Percentiles rank a stretch among this genome's conserved stretches.
These are phyloP conservation scores for Alternaria angustiovoidea DNA, from an alignment of 2,329 filamentous ascomycete species.

Conservation along the genomic window DNA sequence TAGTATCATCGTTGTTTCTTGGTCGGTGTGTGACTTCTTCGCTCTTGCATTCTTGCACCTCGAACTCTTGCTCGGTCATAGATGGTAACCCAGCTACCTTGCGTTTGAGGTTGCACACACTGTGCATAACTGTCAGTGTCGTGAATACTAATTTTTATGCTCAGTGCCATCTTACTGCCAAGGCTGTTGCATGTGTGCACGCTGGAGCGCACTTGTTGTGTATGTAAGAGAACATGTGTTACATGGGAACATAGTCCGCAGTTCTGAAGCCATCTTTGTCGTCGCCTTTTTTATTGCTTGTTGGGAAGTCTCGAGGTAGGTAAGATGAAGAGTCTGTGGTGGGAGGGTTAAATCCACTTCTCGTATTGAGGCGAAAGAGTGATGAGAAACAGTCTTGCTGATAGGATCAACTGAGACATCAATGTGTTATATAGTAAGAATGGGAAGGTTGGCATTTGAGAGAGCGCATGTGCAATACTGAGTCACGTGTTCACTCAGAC, in stretches of 20 bases:
- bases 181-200: slow-evolving; percentile 5
- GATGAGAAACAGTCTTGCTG: neutral
- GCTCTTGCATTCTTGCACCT: neutral
- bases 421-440: neutral
- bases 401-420: neutral
- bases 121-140: neutral
- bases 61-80: neutral
- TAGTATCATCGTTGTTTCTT: neutral
- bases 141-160: neutral
- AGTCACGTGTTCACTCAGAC: neutral
- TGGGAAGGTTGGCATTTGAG: neutral
- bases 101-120: slow-evolving; percentile 4
- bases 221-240: slow-evolving; percentile 8
- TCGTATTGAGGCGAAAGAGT: neutral
- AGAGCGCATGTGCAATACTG: neutral
- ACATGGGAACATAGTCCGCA: slow-evolving; percentile 5
- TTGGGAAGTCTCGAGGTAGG: neutral
- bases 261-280: neutral
- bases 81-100: neutral
- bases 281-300: neutral
- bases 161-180: slow-evolving; percentile 5
- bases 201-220: neutral
- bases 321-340: neutral
- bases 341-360: neutral
- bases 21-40: neutral